A percentile compares a stretch with the other conserved stretches of the same genome.
Conservation (phyloP, 441 rosid genomes). For the Pelargonium australe region DNA sequence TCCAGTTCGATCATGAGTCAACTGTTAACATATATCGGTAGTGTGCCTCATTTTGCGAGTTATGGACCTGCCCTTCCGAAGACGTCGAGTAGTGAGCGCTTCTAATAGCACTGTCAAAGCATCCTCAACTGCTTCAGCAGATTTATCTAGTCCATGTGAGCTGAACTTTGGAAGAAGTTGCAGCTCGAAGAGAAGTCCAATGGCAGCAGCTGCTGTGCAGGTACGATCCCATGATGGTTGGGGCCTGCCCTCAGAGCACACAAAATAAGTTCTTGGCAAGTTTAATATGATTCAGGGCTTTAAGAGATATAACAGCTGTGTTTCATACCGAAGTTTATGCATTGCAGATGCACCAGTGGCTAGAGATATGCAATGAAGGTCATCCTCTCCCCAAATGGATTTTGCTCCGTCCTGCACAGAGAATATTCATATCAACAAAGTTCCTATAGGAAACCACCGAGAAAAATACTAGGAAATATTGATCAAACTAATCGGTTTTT, state of each 20-base stretch:
- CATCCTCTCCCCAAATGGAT: conserved; percentile 65
- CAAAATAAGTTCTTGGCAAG: neutral
- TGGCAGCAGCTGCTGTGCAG: conserved; percentile 86
- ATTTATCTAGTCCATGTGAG: conserved; percentile 44
- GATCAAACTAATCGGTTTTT: no score
- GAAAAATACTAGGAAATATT: neutral
- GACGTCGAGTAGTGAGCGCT: conserved; percentile 57
- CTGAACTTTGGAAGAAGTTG: conserved; percentile 50
- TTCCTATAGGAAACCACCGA: neutral
- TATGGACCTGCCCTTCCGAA: conserved; percentile 89
- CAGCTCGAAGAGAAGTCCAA: conserved; percentile 63
- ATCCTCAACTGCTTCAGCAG: conserved; percentile 61
- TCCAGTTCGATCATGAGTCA: neutral
- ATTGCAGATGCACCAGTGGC: conserved; percentile 68
- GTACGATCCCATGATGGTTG: conserved; percentile 96
- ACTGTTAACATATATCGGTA: conserved; percentile 32
- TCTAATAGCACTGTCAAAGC: conserved; percentile 53
- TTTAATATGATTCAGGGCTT: neutral
- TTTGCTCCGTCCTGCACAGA: conserved; percentile 61
- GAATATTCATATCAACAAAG: neutral
- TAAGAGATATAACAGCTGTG: conserved; percentile 4
- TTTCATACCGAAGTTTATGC: conserved; percentile 76
- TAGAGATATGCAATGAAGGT: conserved; percentile 68
- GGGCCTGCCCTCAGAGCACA: conserved; percentile 42
- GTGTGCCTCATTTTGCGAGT: conserved; percentile 57